These are phyloP conservation scores for Aegilops longissima DNA, from an alignment of 176 grass and related monocot species.

Conservation along the genomic window DNA sequence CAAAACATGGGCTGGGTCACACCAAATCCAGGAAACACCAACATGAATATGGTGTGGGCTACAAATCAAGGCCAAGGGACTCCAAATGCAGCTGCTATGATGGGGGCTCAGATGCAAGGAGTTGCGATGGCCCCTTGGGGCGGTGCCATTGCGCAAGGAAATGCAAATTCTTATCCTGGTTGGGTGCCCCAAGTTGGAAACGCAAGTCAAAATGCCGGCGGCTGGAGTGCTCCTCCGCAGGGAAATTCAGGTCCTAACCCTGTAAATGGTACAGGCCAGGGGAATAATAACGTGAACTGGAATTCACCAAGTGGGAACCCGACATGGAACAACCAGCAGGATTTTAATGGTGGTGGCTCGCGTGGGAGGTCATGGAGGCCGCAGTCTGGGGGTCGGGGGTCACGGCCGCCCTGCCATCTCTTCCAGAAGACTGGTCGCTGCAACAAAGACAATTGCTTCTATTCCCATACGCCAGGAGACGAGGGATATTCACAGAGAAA, in stretches of 20 bases:
- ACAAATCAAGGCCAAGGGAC: conserved; percentile 39
- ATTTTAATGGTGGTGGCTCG: conserved; percentile 31
- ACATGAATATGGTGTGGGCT: conserved; percentile 61
- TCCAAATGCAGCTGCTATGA: conserved; percentile 50
- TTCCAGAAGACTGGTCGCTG: background rate
- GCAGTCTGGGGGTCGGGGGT: conserved; percentile 39
- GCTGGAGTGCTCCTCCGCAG: conserved; percentile 54
- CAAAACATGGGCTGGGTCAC: conserved; percentile 61
- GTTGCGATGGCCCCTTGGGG: conserved; percentile 60
- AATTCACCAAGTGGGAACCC: conserved; percentile 44
- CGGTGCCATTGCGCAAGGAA: conserved; percentile 53
- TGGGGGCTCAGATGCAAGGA: conserved; percentile 66
- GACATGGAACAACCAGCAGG: conserved; percentile 53
- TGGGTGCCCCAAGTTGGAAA: conserved; percentile 62
- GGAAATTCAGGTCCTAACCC: conserved; percentile 46
- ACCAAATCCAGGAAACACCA: conserved; percentile 62
- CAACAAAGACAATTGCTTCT: conserved; percentile 42
- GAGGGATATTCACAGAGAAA: conserved; percentile 28
- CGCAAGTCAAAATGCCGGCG: conserved; percentile 39
- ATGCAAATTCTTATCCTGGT: conserved; percentile 56
- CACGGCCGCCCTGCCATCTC: conserved; percentile 30
- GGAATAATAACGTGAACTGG: conserved; percentile 55
- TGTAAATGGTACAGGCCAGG: conserved; percentile 49
- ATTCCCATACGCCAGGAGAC: conserved; percentile 24
- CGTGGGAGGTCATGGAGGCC: conserved; percentile 41